Evolutionary conservation across 306 rosid species (phyloP).

Genomic region (Quercus gilva): DNA sequence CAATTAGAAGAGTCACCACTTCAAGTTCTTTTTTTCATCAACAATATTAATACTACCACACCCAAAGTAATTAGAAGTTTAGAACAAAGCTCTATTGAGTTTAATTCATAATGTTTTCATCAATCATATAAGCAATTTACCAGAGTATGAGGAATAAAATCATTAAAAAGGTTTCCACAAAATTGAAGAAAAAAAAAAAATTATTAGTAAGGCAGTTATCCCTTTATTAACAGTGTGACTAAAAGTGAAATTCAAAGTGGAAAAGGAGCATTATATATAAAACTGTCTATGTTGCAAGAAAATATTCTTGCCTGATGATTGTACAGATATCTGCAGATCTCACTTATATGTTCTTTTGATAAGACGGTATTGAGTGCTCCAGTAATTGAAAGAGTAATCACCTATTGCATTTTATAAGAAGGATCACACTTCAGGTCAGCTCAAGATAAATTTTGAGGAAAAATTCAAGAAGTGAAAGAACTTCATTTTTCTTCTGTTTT

Average conservation of each 20-base stretch:
- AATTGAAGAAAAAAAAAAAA: not conserved
- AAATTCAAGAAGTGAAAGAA: not conserved
- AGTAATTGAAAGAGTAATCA: slow-evolving; percentile 58
- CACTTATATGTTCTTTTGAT: slow-evolving; percentile 67
- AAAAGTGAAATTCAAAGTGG: not conserved
- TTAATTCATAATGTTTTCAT: not conserved
- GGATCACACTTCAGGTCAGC: not conserved
- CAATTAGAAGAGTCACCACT: slow-evolving; percentile 8
- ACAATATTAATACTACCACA: not conserved
- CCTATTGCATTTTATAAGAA: slow-evolving; percentile 33
- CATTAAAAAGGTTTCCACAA: not conserved
- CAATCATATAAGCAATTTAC: not conserved
- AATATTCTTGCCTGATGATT: slow-evolving; percentile 67
- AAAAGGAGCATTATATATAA: not conserved
- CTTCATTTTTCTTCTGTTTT: not conserved
- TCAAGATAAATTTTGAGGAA: not conserved
- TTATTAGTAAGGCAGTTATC: not conserved
- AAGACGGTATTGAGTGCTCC: slow-evolving; percentile 74
- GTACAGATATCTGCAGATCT: slow-evolving; percentile 74
- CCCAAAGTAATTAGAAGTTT: not conserved
- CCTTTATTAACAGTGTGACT: not conserved
- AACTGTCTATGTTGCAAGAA: not conserved
- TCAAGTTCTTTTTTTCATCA: not conserved
- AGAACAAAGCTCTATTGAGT: not conserved
- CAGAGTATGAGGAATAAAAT: not conserved